Evolutionary conservation across 768 basidiomycete genomes (phyloP).

Genomic region (Russula emetica): DNA sequence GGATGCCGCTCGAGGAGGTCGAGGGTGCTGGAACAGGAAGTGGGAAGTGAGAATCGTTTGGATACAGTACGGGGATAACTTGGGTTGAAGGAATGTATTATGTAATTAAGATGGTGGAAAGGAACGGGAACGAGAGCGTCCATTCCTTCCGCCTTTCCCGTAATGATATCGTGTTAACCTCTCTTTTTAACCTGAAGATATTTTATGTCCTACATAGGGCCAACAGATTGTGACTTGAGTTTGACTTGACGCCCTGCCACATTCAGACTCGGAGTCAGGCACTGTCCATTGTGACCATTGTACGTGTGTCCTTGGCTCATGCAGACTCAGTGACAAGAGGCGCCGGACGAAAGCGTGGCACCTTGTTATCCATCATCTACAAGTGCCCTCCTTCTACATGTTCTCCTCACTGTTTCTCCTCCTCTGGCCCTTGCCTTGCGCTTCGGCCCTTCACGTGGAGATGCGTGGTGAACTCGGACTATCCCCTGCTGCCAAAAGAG

Average conservation of each 20-base stretch:
- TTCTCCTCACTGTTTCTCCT: background rate
- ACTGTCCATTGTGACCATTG: background rate
- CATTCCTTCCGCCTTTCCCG: too few relatives aligned
- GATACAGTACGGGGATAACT: too few relatives aligned
- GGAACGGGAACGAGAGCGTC: too few relatives aligned
- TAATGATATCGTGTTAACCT: background rate
- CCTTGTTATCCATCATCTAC: background rate
- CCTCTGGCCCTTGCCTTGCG: background rate
- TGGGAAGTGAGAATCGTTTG: background rate
- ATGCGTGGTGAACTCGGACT: background rate
- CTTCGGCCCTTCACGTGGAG: background rate
- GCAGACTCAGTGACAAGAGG: background rate
- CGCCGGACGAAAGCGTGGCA: background rate
- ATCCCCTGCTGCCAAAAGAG: background rate
- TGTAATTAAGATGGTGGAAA: too few relatives aligned
- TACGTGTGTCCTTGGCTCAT: background rate
- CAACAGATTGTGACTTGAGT: background rate
- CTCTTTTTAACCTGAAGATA: background rate
- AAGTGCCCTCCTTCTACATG: background rate
- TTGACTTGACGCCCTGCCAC: background rate
- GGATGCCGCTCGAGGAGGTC: constrained; percentile 46
- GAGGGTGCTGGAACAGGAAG: background rate
- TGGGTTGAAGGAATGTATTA: too few relatives aligned
- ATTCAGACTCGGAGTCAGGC: background rate
- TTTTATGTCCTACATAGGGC: too few relatives aligned